These are phyloP conservation scores for Didymella sp. DNA, from an alignment of 2,329 filamentous ascomycete genomes.

Conservation along the genomic window DNA sequence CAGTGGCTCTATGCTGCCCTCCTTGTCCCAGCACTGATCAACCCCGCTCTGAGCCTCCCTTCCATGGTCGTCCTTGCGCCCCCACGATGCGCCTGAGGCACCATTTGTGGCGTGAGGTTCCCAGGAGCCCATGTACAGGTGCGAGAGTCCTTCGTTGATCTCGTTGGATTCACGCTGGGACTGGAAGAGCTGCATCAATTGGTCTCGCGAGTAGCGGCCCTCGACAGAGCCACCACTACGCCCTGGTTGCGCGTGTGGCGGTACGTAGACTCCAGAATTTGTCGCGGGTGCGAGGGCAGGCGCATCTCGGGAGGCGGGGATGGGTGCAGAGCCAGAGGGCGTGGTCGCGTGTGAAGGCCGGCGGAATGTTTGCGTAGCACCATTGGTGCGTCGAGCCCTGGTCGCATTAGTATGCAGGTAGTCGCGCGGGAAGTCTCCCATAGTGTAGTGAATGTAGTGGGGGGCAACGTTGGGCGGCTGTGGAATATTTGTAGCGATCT, in stretches of 20 bases:
- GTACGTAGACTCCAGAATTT: slow-evolving; percentile 63
- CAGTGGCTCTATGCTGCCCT: slow-evolving; percentile 73
- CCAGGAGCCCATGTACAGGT: slow-evolving; percentile 78
- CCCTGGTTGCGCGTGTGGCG: slow-evolving; percentile 64
- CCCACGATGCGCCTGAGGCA: slow-evolving; percentile 67
- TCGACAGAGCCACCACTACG: slow-evolving; percentile 64
- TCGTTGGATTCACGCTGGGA: slow-evolving; percentile 61
- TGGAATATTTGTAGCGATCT: slow-evolving; percentile 21
- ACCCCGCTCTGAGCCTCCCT: slow-evolving; percentile 79
- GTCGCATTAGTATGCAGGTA: slow-evolving; percentile 25
- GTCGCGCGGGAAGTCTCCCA: slow-evolving; percentile 7
- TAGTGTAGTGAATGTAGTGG: slow-evolving; percentile 21
- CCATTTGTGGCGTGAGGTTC: slow-evolving; percentile 76
- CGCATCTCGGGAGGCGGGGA: slow-evolving; percentile 40
- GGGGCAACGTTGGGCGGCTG: slow-evolving; percentile 1
- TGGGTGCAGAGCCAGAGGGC: slow-evolving; percentile 52
- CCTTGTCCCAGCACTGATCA: slow-evolving; percentile 89
- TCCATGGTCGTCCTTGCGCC: slow-evolving; percentile 72
- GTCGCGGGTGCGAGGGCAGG: slow-evolving; percentile 43
- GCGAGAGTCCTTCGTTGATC: slow-evolving; percentile 67
- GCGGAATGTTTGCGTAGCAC: slow-evolving; percentile 71
- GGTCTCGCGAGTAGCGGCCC: slow-evolving; percentile 76
- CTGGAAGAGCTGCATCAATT: slow-evolving; percentile 77
- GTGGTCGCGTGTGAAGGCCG: slow-evolving; percentile 67
- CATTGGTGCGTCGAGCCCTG: slow-evolving; percentile 70